phyloP scores from a whole-genome alignment of 192 early-diverging fungal species.

The Spinellus fusiger region DNA sequence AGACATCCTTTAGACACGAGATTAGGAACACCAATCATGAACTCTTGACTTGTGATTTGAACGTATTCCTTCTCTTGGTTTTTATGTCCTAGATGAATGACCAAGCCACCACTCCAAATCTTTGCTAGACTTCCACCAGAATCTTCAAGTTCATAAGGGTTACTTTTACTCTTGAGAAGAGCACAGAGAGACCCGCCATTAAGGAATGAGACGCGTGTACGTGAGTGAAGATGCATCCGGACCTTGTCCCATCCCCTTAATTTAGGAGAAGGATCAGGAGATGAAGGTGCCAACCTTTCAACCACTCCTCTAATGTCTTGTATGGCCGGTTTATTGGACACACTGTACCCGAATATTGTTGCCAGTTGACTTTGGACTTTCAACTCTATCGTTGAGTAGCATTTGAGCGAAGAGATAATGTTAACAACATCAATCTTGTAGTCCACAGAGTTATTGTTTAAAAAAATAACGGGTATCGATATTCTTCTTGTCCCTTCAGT shows the following conservation, averaged over 20 bases:
- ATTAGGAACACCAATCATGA: slow-evolving; percentile 28
- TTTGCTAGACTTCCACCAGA: slow-evolving; percentile 26
- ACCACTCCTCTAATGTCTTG: slow-evolving; percentile 22
- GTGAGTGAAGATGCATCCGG: slow-evolving; percentile 24
- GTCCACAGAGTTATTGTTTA: not conserved
- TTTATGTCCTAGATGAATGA: slow-evolving; percentile 22
- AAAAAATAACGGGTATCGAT: slow-evolving; percentile 4
- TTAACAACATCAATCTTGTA: slow-evolving; percentile 16
- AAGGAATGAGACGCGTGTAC: slow-evolving; percentile 8
- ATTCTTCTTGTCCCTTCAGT: slow-evolving; percentile 8
- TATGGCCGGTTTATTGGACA: slow-evolving; percentile 26
- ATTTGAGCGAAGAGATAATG: slow-evolving; percentile 27
- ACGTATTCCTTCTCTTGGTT: slow-evolving; percentile 30
- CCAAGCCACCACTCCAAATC: slow-evolving; percentile 24
- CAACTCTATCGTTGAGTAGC: slow-evolving; percentile 28
- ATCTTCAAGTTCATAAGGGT: slow-evolving; percentile 26
- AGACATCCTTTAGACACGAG: slow-evolving; percentile 8
- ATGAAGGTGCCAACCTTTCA: slow-evolving; percentile 19
- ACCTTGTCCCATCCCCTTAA: slow-evolving; percentile 35
- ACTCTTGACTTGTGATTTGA: slow-evolving; percentile 31
- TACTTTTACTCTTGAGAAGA: slow-evolving; percentile 23
- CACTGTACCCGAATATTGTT: not conserved
- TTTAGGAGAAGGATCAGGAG: slow-evolving; percentile 24
- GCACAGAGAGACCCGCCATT: slow-evolving; percentile 23
- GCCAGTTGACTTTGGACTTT: slow-evolving; percentile 4